Base-by-base conservation (phyloP, 2,329 filamentous ascomycete species). In the Albifimbria verrucaria region DNA sequence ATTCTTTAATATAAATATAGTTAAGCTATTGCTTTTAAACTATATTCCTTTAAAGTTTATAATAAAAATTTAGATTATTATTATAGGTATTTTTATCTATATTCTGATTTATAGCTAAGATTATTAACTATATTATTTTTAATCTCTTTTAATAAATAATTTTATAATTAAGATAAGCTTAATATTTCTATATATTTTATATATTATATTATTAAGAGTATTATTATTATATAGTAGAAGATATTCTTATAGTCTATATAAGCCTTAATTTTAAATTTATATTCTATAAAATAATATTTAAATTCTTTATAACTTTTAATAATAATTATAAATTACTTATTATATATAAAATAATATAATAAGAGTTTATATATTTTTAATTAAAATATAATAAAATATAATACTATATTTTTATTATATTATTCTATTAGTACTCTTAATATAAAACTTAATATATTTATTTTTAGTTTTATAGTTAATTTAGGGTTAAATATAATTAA, bases 221-320 rank as follows among this genome's bases (percentile, higher is more conserved):
- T 45, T 45, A 45, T 24, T 51, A 51, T 17, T 45, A 51, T n/a
- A 43, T 43, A 50, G 32, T 22, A 28, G 46, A 36, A 46, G 15
- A 41, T 47, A 24, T 6, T 41, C 21, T 39, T 43, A 10, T 11
- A 43, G 10, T 43, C 15, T 17, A 43, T 43, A 17, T 20, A 11
- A 17, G 7, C 7, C 21, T 17, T 43, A 10, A 36, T 36, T 12
- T 44, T 25, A 20, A 51, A 12, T 43, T 26, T 7, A 28, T 18
- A 26, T 26, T 15, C 25, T 11, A 43, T 11, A 12, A 9, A 17
- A 10, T 28, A n/a, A 25, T 43, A 45, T 46, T 21, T 44, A 36
- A 21, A 32, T 39, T 39, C 18, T 18, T 4, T 10, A 10, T 36
- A 36, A 7, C 17, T 20, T 50, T 36, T 44, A 36, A 17, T 23